Evolutionary conservation across 257 asterid species (phyloP).

Genomic region (Gentiana macrophylla): DNA sequence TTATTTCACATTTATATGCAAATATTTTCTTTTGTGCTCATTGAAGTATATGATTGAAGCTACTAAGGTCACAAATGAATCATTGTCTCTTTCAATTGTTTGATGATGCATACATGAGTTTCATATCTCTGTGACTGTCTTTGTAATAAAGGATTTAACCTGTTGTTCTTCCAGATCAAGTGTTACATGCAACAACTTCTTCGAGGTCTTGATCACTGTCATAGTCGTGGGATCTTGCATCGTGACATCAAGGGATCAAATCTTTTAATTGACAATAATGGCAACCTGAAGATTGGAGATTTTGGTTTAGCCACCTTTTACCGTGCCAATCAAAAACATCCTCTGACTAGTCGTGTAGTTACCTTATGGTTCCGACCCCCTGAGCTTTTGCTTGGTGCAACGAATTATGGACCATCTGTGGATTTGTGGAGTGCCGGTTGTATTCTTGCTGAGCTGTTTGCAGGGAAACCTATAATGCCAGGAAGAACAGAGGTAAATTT

Average conservation of each 20-base stretch:
- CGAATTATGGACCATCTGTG: slow-evolving; percentile 75
- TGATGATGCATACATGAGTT: not conserved
- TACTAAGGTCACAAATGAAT: not conserved
- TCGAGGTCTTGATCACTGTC: slow-evolving; percentile 87
- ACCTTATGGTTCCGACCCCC: slow-evolving; percentile 98
- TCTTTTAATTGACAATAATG: slow-evolving; percentile 67
- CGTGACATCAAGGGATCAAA: slow-evolving; percentile 93
- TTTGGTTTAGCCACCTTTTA: slow-evolving; percentile 86
- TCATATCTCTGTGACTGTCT: not conserved
- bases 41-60: not conserved
- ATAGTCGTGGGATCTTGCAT: slow-evolving; percentile 75
- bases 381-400: slow-evolving; percentile 90
- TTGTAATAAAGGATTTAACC: slow-evolving; percentile 1
- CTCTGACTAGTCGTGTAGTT: slow-evolving; percentile 88
- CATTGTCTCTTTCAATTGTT: not conserved
- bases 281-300: slow-evolving; percentile 85
- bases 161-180: slow-evolving; percentile 54
- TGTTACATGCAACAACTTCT: slow-evolving; percentile 88
- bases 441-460: slow-evolving; percentile 79
- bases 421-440: slow-evolving; percentile 98
- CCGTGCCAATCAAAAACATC: slow-evolving; percentile 52
- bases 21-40: too few relatives aligned
- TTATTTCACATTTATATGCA: not conserved
- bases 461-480: slow-evolving; percentile 86
- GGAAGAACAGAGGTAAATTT: slow-evolving; percentile 85